Base-by-base conservation (phyloP, 768 basidiomycete species). In the Chalciporus sphaerocephalus region DNA sequence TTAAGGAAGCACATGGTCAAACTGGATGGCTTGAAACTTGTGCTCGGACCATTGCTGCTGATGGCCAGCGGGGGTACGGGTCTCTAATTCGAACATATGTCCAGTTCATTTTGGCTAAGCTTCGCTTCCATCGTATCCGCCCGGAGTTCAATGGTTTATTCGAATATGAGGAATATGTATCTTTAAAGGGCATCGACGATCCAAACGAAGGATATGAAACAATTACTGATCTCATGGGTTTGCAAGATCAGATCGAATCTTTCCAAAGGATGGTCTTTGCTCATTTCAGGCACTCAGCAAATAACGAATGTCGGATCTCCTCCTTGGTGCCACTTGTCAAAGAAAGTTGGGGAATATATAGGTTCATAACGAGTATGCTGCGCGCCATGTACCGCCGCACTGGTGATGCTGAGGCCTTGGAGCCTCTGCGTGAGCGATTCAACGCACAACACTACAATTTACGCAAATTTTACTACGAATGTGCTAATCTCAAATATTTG, bases 121-220 rank as follows among this genome's bases (percentile, higher is more conserved):
- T 99, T 33, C 79, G 93, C 33, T 98, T 98, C 68, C 96, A 98
- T 67, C 87, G 92, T 21, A 74, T 95, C 33, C 83, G 96, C 58
- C 90, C 92, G 2, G 96, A 98, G 65, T 99, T 99, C 72, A 98
- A 98, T 67, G 96, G 96, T 20, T 70, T 99, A 6, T 99, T 99
- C 61, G 96, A 99, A 67, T 99, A 99, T 57, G 94, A 98, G 61
- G 96, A 99, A 67, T 99, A 99, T 62, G 83, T 99, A 53, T 92
- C 91, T 18, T 71, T 99, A 59, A 95, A 96, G 68, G 92, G 92
- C 18, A 96, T 98, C 51, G 92, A 97, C 62, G 93, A 99, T 72
- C 96, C 96, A 8, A 97, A 98, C 64, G 95, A 99, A 73, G 96
- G 96, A 42, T 99, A 96, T 57, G 96, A 99, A 68, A 98, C 93